These are phyloP conservation scores for Aureococcus anophagefferens DNA, from an alignment of 108 stramenopile genomes.

Conservation along the genomic window DNA sequence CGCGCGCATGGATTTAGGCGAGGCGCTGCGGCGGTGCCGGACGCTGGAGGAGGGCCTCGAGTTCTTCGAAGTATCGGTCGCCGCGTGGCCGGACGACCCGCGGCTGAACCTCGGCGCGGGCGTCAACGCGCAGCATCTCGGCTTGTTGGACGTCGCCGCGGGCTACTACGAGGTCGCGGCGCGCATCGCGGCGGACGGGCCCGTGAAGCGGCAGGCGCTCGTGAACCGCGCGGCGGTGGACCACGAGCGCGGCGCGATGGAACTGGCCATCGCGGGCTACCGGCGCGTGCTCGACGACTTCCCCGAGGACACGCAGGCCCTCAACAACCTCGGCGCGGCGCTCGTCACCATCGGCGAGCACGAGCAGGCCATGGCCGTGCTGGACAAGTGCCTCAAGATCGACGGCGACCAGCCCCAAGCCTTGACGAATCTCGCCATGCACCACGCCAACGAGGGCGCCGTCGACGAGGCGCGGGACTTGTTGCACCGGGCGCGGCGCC, in stretches of 20 bases:
- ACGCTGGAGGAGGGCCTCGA: neutral
- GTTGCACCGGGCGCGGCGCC: neutral
- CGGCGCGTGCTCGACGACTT: neutral
- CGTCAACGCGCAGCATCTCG: neutral
- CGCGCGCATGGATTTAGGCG: neutral
- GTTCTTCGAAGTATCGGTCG: neutral
- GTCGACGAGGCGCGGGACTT: slow-evolving; percentile 2
- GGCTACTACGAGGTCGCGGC: neutral
- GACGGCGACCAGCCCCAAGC: slow-evolving; percentile 18
- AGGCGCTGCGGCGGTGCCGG: neutral
- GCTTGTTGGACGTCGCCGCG: neutral
- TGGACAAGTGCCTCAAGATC: slow-evolving; percentile 19
- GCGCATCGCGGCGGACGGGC: neutral
- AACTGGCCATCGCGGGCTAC: slow-evolving; percentile 7
- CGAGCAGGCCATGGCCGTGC: slow-evolving; percentile 15
- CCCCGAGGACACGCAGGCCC: neutral
- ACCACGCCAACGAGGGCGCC: slow-evolving; percentile 24
- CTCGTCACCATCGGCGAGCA: slow-evolving; percentile 8
- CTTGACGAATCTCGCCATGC: slow-evolving; percentile 27
- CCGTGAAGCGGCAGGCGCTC: neutral
- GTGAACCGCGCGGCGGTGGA: slow-evolving; percentile 9
- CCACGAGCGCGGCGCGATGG: slow-evolving; percentile 6
- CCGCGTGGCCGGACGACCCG: neutral
- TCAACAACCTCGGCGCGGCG: slow-evolving; percentile 36
- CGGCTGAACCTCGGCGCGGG: neutral